Base-by-base conservation (phyloP, 345 rosid genomes). In the Eucalyptus guilfoylei region DNA sequence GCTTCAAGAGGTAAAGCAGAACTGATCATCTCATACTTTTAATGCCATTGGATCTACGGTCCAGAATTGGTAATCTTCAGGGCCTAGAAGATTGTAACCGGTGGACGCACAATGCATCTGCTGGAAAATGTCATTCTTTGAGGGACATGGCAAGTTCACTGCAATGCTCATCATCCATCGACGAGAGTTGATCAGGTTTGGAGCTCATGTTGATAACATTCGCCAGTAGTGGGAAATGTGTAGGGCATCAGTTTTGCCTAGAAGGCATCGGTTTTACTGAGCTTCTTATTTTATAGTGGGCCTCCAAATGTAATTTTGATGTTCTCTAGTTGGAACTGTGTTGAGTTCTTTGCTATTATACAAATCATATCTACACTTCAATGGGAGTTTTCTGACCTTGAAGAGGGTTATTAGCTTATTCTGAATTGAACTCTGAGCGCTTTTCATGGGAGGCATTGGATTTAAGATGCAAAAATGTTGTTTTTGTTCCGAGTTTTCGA, bases 1-100 rank as follows among this genome's bases (percentile, higher is more conserved):
- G 94, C 97, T 98, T 88, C 95, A 93, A 64, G 99, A 98, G 91
- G 95, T 98, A 88, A 94, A 89, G 88, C 94, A 93, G 89, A 95
- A 69, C 87, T 91, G 92, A 95, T 23, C 42, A 7, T 21, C 62
- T 49, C 19, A 5, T 42, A 86, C 55, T 85, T 32, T 48, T 30
- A 47, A 28, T 13, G 47, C 47, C 30, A 24, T 21, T 76, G 47
- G 83, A 37, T 76, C 83, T 40, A 21, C 6, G 2, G 28, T 76
- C 47, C 83, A 21, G 47, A 40, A 40, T 37, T 76, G 83, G 47
- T 76, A 21, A 76, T 76, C 83, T 40, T 76, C 83, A 37, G 47
- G 83, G 47, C 83, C 83, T 21, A 76, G 47, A 37, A 42, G 47
- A 37, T 37, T 76, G 83, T 40, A 76, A 76, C 47, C 2, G 24